Percentiles rank a stretch among this genome's conserved stretches.
phyloP scores from a whole-genome alignment of 2,329 filamentous ascomycete genomes.

The Rutstroemia sydowiana region DNA sequence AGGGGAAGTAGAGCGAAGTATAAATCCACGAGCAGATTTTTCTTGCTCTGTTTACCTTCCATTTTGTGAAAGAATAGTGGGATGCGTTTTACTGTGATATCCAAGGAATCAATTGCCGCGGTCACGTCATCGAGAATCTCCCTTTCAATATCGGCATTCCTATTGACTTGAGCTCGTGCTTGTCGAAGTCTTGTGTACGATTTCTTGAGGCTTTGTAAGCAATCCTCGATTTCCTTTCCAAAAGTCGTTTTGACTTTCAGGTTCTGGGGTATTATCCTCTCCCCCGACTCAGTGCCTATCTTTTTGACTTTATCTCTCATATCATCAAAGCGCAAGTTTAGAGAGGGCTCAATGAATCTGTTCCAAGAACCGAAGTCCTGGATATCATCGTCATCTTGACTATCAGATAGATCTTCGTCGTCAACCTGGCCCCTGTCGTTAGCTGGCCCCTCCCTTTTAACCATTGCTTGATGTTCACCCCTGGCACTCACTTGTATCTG shows the following conservation, averaged over 20 bases:
- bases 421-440: not conserved
- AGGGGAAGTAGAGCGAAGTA: not conserved
- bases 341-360: not conserved
- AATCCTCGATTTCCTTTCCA: not conserved
- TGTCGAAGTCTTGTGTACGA: not conserved
- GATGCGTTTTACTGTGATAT: not conserved
- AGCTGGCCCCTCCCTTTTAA: not conserved
- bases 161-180: too few species aligned
- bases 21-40: not conserved
- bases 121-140: not conserved
- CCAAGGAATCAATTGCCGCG: not conserved
- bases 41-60: not conserved
- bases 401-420: not conserved
- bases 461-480: not conserved
- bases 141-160: not conserved
- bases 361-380: not conserved
- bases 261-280: not conserved
- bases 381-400: not conserved
- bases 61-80: not conserved
- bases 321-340: not conserved
- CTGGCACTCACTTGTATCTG: not conserved
- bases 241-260: not conserved
- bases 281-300: not conserved
- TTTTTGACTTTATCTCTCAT: not conserved
- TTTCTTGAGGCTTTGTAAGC: not conserved